These are phyloP conservation scores for Pythium rhizo-oryzae DNA, from an alignment of 352 stramenopile species.

Conservation along the genomic window DNA sequence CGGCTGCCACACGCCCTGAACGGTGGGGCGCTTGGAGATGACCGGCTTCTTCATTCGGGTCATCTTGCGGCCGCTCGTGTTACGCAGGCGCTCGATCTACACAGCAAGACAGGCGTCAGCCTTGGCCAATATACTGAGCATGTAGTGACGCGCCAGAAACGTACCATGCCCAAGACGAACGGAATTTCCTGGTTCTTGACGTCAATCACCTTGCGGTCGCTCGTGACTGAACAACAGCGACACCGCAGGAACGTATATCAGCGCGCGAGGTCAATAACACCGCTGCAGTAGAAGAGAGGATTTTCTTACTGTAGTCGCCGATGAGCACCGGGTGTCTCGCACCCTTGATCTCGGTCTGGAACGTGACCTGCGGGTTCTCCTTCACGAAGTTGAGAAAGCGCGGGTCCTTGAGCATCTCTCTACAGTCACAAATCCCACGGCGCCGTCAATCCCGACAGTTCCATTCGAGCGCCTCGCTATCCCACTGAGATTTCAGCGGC, in stretches of 20 bases:
- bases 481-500: neutral
- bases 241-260: neutral
- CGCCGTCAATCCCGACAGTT: neutral
- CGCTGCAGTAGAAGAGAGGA: neutral
- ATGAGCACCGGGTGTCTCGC: slow-evolving; percentile 80
- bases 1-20: slow-evolving; percentile 89
- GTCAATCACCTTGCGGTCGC: slow-evolving; percentile 81
- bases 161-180: slow-evolving; percentile 82
- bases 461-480: too few relatives aligned
- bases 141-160: neutral
- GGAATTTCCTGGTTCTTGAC: slow-evolving; percentile 89
- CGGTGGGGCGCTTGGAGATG: slow-evolving; percentile 75
- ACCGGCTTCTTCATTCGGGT: slow-evolving; percentile 85
- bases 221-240: slow-evolving; percentile 56
- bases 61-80: slow-evolving; percentile 90
- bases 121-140: neutral
- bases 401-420: slow-evolving; percentile 69
- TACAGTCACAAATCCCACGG: slow-evolving; percentile 16
- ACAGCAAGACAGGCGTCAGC: neutral
- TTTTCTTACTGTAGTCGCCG: slow-evolving; percentile 76
- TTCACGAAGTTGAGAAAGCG: slow-evolving; percentile 86
- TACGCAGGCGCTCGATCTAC: slow-evolving; percentile 79
- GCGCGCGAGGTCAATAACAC: neutral
- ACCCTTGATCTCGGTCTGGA: slow-evolving; percentile 85
- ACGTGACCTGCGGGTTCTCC: slow-evolving; percentile 87